Percentiles rank a stretch among this genome's conserved stretches.
These are phyloP conservation scores for Fusarium metavorans DNA, from an alignment of 2,329 filamentous ascomycete genomes.

Conservation along the genomic window DNA sequence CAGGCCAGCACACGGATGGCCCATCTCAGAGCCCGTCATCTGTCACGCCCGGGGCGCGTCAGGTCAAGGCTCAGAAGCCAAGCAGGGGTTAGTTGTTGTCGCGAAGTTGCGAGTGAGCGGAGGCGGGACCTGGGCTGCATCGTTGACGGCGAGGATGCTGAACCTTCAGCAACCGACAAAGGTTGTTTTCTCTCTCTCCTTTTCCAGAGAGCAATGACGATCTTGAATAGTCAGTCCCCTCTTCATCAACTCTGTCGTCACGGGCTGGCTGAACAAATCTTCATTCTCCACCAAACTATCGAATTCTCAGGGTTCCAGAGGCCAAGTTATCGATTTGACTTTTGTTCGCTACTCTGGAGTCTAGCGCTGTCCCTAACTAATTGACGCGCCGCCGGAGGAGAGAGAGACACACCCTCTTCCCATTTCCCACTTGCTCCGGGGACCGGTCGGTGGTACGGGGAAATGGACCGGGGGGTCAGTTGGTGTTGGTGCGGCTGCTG, in stretches of 20 bases:
- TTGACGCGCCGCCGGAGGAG: constrained; percentile 1
- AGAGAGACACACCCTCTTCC: constrained; percentile 16
- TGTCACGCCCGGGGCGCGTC: background rate
- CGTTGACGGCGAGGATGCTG: constrained; percentile 8
- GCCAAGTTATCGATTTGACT: constrained; percentile 2
- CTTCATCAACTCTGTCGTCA: constrained; percentile 17
- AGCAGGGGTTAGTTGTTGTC: background rate
- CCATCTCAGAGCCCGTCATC: background rate
- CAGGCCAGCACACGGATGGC: constrained; percentile 16
- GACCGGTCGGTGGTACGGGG: constrained; percentile 13
- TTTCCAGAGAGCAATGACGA: background rate
- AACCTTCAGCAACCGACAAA: constrained; percentile 8
- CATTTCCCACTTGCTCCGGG: constrained; percentile 26
- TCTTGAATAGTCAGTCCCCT: constrained; percentile 4
- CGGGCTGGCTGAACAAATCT: constrained; percentile 11
- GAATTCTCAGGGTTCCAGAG: constrained; percentile 11
- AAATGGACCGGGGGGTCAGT: constrained; percentile 14
- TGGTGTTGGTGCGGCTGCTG: background rate
- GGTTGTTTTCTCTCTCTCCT: background rate
- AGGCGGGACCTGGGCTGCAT: background rate
- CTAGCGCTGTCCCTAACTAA: constrained; percentile 25
- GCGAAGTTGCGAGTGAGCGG: background rate
- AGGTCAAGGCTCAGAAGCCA: constrained; percentile 3
- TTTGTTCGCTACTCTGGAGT: constrained; percentile 17
- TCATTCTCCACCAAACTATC: constrained; percentile 29